Conservation (phyloP, 306 rosid genomes). For the Prunus mongolica region DNA sequence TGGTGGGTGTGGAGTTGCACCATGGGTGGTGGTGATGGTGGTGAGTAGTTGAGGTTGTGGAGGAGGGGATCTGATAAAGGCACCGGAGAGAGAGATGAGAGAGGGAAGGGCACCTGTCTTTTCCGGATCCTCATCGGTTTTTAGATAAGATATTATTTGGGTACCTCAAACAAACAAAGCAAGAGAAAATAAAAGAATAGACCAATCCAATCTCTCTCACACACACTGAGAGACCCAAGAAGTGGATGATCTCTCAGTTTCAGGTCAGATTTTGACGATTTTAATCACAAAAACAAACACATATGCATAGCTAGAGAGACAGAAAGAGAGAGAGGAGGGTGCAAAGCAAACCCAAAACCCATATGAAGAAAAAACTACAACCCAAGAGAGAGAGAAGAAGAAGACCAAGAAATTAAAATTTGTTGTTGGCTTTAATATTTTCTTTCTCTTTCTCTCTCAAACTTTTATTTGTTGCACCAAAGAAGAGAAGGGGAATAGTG, state of each 20-base stretch:
- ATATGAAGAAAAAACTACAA: slow-evolving; percentile 16
- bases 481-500: slow-evolving; percentile 33
- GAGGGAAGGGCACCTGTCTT: slow-evolving; percentile 52
- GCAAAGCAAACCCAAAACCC: slow-evolving; percentile 20
- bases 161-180: too few species aligned
- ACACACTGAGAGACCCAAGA: background rate
- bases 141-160: slow-evolving; percentile 4
- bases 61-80: slow-evolving; percentile 77
- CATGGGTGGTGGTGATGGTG: slow-evolving; percentile 40
- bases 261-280: slow-evolving; percentile 17
- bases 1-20: slow-evolving; percentile 49
- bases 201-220: background rate
- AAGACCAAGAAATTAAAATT: slow-evolving; percentile 11
- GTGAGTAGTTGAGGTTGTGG: slow-evolving; percentile 33
- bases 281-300: background rate
- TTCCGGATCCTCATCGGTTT: slow-evolving; percentile 82
- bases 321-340: background rate
- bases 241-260: background rate
- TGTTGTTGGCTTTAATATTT: slow-evolving; percentile 8
- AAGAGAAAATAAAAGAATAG: too few species aligned
- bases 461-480: slow-evolving; percentile 86
- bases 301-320: background rate
- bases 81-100: slow-evolving; percentile 45
- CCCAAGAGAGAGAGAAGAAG: background rate
- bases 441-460: slow-evolving; percentile 33